Evolutionary conservation across 1,139 yeast species (phyloP).

Genomic region (Yamadazyma spencermartinsiae): DNA sequence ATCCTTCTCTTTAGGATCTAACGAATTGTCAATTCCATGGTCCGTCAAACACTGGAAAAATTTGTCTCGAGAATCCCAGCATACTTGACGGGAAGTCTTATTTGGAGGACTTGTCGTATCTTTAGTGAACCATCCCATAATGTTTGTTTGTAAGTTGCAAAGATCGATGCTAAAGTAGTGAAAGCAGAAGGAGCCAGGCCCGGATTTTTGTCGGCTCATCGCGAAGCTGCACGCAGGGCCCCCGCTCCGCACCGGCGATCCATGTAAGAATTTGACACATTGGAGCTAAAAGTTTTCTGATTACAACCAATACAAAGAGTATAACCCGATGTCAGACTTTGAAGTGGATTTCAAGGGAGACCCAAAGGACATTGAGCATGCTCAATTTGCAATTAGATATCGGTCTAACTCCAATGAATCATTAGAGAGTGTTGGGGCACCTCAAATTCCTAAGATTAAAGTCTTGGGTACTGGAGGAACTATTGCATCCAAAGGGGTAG

Average conservation of each 20-base stretch:
- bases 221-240: too few species aligned
- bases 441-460: slow-evolving; percentile 45
- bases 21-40: slow-evolving; percentile 45
- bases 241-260: neutral
- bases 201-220: neutral
- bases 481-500: slow-evolving; percentile 63
- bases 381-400: slow-evolving; percentile 18
- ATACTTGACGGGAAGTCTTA: slow-evolving; percentile 37
- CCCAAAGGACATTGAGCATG: slow-evolving; percentile 13
- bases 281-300: too few species aligned
- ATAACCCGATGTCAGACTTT: slow-evolving; percentile 3
- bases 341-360: slow-evolving; percentile 13
- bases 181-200: too few species aligned
- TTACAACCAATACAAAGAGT: too few species aligned
- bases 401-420: slow-evolving; percentile 17
- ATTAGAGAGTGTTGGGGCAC: slow-evolving; percentile 8
- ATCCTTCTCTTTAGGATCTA: slow-evolving; percentile 37
- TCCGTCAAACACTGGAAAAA: slow-evolving; percentile 42
- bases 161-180: too few species aligned
- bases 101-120: slow-evolving; percentile 39
- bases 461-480: slow-evolving; percentile 76
- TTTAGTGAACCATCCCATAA: slow-evolving; percentile 40
- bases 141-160: neutral
- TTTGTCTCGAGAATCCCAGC: slow-evolving; percentile 48
- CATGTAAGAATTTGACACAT: too few species aligned